A percentile compares a stretch with the other conserved stretches of the same genome.
phyloP scores from a whole-genome alignment of 2,329 filamentous ascomycete genomes.

The Rugonectria rugulosa region DNA sequence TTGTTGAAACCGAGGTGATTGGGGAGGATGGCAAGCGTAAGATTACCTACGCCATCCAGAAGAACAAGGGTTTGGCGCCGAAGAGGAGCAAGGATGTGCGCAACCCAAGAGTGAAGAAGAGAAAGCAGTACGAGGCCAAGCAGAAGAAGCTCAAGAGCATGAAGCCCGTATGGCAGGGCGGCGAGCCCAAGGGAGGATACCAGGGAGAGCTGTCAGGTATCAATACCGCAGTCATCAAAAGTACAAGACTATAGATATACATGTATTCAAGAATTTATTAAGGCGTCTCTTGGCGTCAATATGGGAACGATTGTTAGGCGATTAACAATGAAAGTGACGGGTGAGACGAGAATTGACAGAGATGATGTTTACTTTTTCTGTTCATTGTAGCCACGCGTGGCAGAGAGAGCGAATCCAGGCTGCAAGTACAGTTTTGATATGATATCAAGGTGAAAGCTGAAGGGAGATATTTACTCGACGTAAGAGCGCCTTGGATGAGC shows the following conservation, averaged over 20 bases:
- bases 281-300: conserved; percentile 20
- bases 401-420: too few species aligned
- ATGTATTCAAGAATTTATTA: conserved; percentile 22
- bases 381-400: too few species aligned
- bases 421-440: too few species aligned
- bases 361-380: too few species aligned
- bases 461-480: too few species aligned
- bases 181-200: conserved; percentile 85
- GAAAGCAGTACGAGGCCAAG: conserved; percentile 94
- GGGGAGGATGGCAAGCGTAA: conserved; percentile 88
- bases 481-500: too few species aligned
- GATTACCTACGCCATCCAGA: conserved; percentile 92
- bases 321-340: too few species aligned
- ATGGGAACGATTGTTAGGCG: too few species aligned
- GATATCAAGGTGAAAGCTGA: too few species aligned
- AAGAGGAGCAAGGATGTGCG: conserved; percentile 92
- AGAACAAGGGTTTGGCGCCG: conserved; percentile 95
- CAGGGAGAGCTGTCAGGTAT: conserved; percentile 93
- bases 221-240: conserved; percentile 92
- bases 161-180: conserved; percentile 85
- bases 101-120: conserved; percentile 98
- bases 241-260: conserved; percentile 77
- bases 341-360: too few species aligned
- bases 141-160: conserved; percentile 95
- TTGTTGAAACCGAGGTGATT: conserved; percentile 72